Percentiles rank a stretch among this genome's conserved stretches.
Evolutionary conservation across 495 filamentous ascomycete genomes (phyloP).

Genomic region (Penicillium subrubescens): DNA sequence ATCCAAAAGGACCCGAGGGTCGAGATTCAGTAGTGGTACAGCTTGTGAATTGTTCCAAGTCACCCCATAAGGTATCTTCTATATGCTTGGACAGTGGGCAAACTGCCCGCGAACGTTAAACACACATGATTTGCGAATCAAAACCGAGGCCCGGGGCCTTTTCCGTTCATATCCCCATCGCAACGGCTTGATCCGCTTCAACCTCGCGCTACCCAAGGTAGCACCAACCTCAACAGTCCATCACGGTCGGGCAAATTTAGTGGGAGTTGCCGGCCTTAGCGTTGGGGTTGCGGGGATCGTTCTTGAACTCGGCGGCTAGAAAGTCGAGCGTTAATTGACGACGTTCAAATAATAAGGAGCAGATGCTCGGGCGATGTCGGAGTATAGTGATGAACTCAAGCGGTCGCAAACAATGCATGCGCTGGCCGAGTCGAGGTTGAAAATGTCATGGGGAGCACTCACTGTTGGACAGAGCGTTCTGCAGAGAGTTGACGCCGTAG

Average conservation of each 20-base stretch:
- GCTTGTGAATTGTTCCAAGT: constrained; percentile 49
- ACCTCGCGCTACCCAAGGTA: constrained; percentile 17
- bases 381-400: not conserved
- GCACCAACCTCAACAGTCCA: constrained; percentile 18
- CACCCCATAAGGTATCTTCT: constrained; percentile 42
- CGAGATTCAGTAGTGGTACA: constrained; percentile 39
- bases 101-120: constrained; percentile 39
- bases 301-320: constrained; percentile 87
- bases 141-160: constrained; percentile 24
- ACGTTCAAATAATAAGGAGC: not conserved
- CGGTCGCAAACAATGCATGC: not conserved
- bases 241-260: constrained; percentile 34
- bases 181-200: constrained; percentile 18
- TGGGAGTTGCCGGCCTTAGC: constrained; percentile 54
- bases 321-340: constrained; percentile 25
- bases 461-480: constrained; percentile 72
- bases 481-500: constrained; percentile 83
- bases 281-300: constrained; percentile 89
- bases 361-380: constrained; percentile 4
- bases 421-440: not conserved
- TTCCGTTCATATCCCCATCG: constrained; percentile 17
- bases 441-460: constrained; percentile 41
- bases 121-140: constrained; percentile 28
- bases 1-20: not conserved
- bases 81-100: constrained; percentile 47